Evolutionary conservation across 78 protist genomes (phyloP).

Genomic region (Pigoraptor vietnamica): DNA sequence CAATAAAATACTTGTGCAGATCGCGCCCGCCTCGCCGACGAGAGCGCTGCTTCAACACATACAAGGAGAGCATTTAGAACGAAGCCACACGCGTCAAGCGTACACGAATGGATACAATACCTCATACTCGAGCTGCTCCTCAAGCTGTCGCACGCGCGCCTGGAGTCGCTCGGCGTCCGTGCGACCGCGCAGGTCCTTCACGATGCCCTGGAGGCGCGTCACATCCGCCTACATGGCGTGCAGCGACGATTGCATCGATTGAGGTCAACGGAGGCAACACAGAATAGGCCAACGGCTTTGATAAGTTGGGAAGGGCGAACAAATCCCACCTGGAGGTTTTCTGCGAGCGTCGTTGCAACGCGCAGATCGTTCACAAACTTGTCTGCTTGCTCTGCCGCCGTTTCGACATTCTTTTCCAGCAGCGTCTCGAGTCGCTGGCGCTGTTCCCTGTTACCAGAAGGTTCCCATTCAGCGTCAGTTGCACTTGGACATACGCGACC

Average conservation of each 20-base stretch:
- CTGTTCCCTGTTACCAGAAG: neutral
- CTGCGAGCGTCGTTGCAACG: neutral
- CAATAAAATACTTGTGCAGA: no score
- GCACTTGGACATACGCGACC: no score
- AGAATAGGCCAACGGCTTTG: no score
- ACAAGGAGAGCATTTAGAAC: no score
- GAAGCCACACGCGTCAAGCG: no score
- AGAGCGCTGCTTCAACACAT: no score
- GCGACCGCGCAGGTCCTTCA: neutral
- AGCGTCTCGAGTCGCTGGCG: neutral
- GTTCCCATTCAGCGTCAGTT: no score
- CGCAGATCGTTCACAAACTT: neutral
- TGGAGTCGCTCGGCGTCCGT: neutral
- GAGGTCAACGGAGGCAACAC: neutral
- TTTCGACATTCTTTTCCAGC: neutral
- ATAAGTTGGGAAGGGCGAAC: no score
- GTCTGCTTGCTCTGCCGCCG: neutral
- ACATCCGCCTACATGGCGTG: neutral
- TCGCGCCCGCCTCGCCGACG: no score
- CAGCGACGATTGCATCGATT: neutral
- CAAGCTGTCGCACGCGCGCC: neutral
- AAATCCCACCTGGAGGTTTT: neutral
- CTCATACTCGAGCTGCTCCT: neutral
- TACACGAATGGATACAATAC: no score
- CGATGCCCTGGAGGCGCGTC: neutral